A percentile compares a stretch with the other conserved stretches of the same genome.
These are phyloP conservation scores for Heterobasidion irregulare DNA, from an alignment of 1,284 basidiomycete species.

Conservation along the genomic window DNA sequence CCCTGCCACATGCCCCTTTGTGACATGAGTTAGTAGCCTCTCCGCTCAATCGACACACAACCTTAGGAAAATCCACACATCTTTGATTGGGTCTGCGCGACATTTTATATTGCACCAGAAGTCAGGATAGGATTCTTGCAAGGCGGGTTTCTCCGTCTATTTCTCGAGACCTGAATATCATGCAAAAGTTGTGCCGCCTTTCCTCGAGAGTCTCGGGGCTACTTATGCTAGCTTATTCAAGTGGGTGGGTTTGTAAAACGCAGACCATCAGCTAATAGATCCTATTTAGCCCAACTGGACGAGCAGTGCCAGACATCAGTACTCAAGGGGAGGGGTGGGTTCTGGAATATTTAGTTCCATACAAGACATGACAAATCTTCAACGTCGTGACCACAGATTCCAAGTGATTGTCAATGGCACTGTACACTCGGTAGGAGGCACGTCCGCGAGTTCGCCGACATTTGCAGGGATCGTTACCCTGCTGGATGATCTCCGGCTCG, in stretches of 20 bases:
- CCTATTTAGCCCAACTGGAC: conserved; percentile 17
- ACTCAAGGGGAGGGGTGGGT: conserved; percentile 21
- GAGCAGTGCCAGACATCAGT: conserved; percentile 30
- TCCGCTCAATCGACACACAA: not conserved
- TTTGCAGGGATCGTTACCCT: conserved; percentile 48
- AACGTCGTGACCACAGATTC: conserved; percentile 5
- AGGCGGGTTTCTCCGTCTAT: conserved; percentile 40
- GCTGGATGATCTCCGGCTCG: conserved; percentile 50
- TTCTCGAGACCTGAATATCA: conserved; percentile 34
- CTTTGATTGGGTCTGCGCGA: conserved; percentile 8
- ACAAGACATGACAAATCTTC: not conserved
- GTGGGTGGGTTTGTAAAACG: conserved; percentile 1
- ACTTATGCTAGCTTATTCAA: conserved; percentile 21
- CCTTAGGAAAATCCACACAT: not conserved
- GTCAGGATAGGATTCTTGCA: conserved; percentile 25
- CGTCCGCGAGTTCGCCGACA: conserved; percentile 49
- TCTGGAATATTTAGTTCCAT: not conserved
- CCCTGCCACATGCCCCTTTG: conserved; percentile 28
- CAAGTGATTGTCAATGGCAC: conserved; percentile 14
- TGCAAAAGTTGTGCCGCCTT: conserved; percentile 23
- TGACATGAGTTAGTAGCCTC: not conserved
- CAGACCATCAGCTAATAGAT: not conserved
- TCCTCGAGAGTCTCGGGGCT: conserved; percentile 19
- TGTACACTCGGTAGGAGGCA: conserved; percentile 34
- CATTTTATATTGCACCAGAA: conserved; percentile 17